phyloP scores from a whole-genome alignment of 1,284 basidiomycete species.

The Tremellales sp. region DNA sequence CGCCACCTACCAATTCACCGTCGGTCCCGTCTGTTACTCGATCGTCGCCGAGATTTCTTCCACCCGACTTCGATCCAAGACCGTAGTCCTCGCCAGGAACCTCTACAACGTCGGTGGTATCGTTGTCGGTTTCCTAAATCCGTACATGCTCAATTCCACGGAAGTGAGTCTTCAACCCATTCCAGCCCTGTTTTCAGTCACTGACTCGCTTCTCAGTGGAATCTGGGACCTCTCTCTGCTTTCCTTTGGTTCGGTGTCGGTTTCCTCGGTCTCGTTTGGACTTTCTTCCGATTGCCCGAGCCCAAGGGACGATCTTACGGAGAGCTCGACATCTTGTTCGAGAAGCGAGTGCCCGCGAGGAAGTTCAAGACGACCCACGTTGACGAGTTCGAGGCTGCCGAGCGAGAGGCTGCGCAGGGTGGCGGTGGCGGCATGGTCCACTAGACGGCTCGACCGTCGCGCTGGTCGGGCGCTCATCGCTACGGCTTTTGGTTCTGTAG shows the following conservation, averaged over 20 bases:
- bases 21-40: constrained; percentile 25
- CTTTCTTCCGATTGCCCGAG: constrained; percentile 4
- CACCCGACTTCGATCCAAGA: constrained; percentile 50
- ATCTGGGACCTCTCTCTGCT: constrained; percentile 1
- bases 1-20: constrained; percentile 22
- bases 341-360: constrained; percentile 10
- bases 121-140: constrained; percentile 6
- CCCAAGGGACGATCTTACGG: constrained; percentile 5
- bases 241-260: neutral
- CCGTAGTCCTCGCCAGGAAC: constrained; percentile 44
- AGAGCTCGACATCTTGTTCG: constrained; percentile 13
- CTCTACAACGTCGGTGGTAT: constrained; percentile 15
- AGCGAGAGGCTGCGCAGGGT: constrained; percentile 16
- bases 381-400: constrained; percentile 28
- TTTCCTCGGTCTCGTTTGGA: neutral
- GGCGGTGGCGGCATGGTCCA: constrained; percentile 14
- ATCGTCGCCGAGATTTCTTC: constrained; percentile 43
- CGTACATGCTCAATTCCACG: constrained; percentile 9
- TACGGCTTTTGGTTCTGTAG: too few species aligned
- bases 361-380: constrained; percentile 16
- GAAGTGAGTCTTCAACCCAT: constrained; percentile 14
- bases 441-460: too few species aligned
- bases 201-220: constrained; percentile 26
- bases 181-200: neutral
- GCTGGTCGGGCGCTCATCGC: too few species aligned